These are phyloP conservation scores for Cyclotella atomus DNA, from an alignment of 108 stramenopile species.

Conservation along the genomic window DNA sequence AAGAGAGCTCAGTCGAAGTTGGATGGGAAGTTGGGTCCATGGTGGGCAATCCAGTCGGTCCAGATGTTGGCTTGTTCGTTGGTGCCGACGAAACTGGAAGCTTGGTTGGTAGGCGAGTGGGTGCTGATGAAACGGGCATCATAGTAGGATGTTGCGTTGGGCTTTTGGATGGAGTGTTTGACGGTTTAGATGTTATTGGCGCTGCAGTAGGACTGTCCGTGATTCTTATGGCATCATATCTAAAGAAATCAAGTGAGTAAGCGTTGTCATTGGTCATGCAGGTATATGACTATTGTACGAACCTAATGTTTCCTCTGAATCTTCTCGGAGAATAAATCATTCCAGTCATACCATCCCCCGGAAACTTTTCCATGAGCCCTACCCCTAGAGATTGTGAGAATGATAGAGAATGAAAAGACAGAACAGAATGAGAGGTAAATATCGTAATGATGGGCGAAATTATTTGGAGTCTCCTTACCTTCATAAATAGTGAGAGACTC, in stretches of 20 bases:
- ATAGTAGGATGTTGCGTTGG: not conserved
- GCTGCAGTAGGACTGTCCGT: not conserved
- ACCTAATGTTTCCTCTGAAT: slow-evolving; percentile 19
- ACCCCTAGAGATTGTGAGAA: not conserved
- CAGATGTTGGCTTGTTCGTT: too few species aligned
- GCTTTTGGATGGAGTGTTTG: not conserved
- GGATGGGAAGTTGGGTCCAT: too few species aligned
- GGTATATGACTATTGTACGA: not conserved
- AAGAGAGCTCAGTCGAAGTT: too few species aligned
- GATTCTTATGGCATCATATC: slow-evolving; percentile 4
- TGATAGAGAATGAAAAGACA: too few species aligned
- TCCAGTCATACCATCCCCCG: not conserved
- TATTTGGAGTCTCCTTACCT: not conserved
- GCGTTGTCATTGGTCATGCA: not conserved
- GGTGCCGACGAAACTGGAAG: too few species aligned
- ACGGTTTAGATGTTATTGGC: not conserved
- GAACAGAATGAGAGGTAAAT: too few species aligned
- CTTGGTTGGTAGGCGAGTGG: not conserved
- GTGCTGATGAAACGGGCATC: not conserved
- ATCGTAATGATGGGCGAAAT: not conserved
- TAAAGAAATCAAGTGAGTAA: not conserved
- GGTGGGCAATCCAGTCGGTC: too few species aligned
- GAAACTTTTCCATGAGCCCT: not conserved
- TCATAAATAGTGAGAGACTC: not conserved
- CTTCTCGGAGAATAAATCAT: slow-evolving; percentile 7